phyloP scores from a whole-genome alignment of 768 basidiomycete species.

The Pleurotus djamor region DNA sequence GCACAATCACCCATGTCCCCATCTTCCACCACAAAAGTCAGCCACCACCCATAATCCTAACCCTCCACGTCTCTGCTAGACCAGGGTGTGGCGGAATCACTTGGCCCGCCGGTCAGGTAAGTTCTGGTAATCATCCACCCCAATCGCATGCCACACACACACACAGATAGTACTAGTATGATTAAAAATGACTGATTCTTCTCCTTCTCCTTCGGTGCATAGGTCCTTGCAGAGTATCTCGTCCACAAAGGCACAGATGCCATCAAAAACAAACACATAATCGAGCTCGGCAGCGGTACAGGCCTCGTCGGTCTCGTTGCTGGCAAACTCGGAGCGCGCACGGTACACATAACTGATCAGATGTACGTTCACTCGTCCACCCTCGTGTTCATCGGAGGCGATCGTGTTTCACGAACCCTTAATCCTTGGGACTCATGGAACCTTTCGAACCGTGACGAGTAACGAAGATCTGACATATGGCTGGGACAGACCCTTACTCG shows the following conservation, averaged over 20 bases:
- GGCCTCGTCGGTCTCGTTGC: constrained; percentile 90
- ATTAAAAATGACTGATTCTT: too few species aligned
- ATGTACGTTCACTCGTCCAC: constrained; percentile 51
- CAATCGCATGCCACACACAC: too few species aligned
- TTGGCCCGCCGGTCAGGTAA: constrained; percentile 91
- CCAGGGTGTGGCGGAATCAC: constrained; percentile 92
- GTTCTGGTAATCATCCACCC: background rate
- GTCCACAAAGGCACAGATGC: constrained; percentile 47
- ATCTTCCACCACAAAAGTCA: constrained; percentile 22
- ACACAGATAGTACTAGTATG: too few species aligned
- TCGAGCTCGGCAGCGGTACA: constrained; percentile 91
- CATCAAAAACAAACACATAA: constrained; percentile 52
- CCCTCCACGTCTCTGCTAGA: constrained; percentile 69
- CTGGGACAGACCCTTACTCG: constrained; percentile 61
- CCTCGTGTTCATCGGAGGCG: constrained; percentile 7
- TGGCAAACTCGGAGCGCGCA: constrained; percentile 56
- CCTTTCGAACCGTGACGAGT: too few species aligned
- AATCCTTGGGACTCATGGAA: too few species aligned
- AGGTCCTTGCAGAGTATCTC: constrained; percentile 83
- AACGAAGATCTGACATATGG: background rate
- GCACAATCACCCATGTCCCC: constrained; percentile 37
- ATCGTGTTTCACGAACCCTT: constrained; percentile 2
- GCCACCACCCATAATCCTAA: constrained; percentile 32
- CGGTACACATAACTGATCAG: constrained; percentile 89
- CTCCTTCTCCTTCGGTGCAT: constrained; percentile 6